These are phyloP conservation scores for Thelephora ganbajun DNA, from an alignment of 768 basidiomycete genomes.

Conservation along the genomic window DNA sequence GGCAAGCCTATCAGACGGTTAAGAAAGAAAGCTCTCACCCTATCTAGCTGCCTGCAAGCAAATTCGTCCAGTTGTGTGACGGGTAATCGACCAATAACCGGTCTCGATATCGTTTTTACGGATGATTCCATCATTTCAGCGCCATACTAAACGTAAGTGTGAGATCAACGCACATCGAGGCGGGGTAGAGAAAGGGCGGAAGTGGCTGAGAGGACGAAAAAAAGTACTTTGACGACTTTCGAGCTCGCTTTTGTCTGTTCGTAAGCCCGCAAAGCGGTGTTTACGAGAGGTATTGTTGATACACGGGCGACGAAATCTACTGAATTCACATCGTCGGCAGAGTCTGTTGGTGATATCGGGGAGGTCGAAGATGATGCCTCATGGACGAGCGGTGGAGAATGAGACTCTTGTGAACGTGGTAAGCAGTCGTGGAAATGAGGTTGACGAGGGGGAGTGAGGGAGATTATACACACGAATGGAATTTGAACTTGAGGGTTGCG, in stretches of 20 bases:
- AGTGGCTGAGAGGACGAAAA: background rate
- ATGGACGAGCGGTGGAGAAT: background rate
- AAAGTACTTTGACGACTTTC: slow-evolving; percentile 66
- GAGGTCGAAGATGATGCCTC: slow-evolving; percentile 3
- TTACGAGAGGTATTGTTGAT: slow-evolving; percentile 58
- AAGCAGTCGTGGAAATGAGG: background rate
- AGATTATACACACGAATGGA: too few relatives aligned
- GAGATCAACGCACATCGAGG: background rate
- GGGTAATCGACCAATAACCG: slow-evolving; percentile 69
- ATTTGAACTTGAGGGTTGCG: slow-evolving; percentile 16
- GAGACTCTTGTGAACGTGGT: background rate
- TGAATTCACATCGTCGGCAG: slow-evolving; percentile 10
- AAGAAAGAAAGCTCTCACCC: slow-evolving; percentile 31
- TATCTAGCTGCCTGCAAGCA: slow-evolving; percentile 77
- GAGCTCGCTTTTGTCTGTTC: slow-evolving; percentile 78
- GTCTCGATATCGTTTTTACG: slow-evolving; percentile 66
- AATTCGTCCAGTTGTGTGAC: slow-evolving; percentile 75
- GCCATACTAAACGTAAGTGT: slow-evolving; percentile 46
- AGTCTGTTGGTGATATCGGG: slow-evolving; percentile 17
- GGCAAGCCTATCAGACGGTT: slow-evolving; percentile 3
- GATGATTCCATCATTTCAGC: slow-evolving; percentile 80
- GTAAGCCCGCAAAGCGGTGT: slow-evolving; percentile 57
- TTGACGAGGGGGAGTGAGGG: too few relatives aligned
- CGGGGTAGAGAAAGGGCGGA: background rate
- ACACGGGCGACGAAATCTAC: slow-evolving; percentile 40